Conservation (phyloP, 148 eudicot species). For the Rhododendron henanense region DNA sequence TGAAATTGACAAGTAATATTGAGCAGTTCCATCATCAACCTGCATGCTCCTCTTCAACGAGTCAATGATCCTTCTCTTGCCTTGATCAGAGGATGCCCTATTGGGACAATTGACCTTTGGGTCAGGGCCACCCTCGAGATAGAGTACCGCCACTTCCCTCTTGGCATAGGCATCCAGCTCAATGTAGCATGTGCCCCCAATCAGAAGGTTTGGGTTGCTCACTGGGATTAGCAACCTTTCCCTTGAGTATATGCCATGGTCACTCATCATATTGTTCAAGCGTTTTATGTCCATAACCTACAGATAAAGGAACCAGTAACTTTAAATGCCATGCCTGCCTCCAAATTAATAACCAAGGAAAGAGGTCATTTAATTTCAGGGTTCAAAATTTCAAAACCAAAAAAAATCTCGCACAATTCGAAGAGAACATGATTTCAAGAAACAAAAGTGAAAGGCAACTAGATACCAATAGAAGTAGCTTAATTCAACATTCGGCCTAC, state of each 20-base stretch:
- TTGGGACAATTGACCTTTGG: constrained; percentile 21
- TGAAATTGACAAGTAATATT: constrained; percentile 74
- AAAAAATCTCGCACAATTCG: neutral
- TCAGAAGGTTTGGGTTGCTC: constrained; percentile 54
- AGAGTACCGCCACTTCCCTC: constrained; percentile 90
- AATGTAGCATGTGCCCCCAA: constrained; percentile 76
- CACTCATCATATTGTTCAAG: constrained; percentile 98
- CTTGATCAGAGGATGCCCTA: constrained; percentile 46
- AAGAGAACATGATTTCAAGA: neutral
- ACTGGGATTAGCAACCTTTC: constrained; percentile 81
- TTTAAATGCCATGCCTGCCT: neutral
- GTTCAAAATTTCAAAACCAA: neutral
- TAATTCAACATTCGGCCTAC: neutral
- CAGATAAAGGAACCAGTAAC: constrained; percentile 9
- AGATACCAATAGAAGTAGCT: neutral
- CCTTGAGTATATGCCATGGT: constrained; percentile 94
- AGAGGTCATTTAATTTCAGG: neutral
- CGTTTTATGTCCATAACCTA: constrained; percentile 91
- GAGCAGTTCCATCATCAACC: constrained; percentile 94
- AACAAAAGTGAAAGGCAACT: neutral
- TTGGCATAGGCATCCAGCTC: constrained; percentile 76
- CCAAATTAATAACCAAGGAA: neutral
- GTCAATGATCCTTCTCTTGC: constrained; percentile 65
- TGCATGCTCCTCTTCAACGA: constrained; percentile 90
- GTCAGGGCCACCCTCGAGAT: constrained; percentile 65